Percentiles rank a stretch among this genome's conserved stretches.
Evolutionary conservation across 2,329 filamentous ascomycete species (phyloP).

Genomic region (Madurella fahalii): DNA sequence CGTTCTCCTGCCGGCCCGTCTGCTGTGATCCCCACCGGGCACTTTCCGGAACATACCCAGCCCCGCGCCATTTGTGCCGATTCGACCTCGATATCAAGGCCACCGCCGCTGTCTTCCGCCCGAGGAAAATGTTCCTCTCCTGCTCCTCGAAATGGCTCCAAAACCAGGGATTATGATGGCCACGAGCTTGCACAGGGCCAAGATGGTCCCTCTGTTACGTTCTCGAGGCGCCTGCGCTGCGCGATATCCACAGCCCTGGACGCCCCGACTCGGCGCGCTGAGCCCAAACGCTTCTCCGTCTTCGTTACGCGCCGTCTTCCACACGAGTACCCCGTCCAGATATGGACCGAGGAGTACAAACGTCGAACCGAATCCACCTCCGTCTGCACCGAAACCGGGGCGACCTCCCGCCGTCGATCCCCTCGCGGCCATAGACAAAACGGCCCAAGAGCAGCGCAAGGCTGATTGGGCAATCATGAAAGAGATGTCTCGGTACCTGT

Average conservation of each 20-base stretch:
- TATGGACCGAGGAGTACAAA: slow-evolving; percentile 6
- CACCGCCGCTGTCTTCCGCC: not conserved
- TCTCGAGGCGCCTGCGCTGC: slow-evolving; percentile 2
- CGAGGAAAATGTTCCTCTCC: slow-evolving; percentile 13
- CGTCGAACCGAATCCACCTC: not conserved
- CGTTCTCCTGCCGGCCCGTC: no score
- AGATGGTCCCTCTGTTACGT: slow-evolving; percentile 7
- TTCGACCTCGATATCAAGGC: not conserved
- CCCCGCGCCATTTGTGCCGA: not conserved
- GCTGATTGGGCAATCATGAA: slow-evolving; percentile 98
- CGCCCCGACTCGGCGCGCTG: slow-evolving; percentile 4
- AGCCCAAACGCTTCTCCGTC: slow-evolving; percentile 1
- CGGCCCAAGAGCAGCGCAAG: slow-evolving; percentile 83
- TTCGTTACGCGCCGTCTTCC: slow-evolving; percentile 17
- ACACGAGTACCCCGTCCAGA: slow-evolving; percentile 14
- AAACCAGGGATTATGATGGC: slow-evolving; percentile 24
- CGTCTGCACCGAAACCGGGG: not conserved
- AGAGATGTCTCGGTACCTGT: slow-evolving; percentile 94
- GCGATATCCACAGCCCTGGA: slow-evolving; percentile 12
- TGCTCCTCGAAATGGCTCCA: slow-evolving; percentile 18
- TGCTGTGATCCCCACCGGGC: no score
- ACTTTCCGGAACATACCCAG: no score
- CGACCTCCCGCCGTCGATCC: slow-evolving; percentile 19
- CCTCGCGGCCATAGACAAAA: slow-evolving; percentile 51
- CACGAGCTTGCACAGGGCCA: slow-evolving; percentile 15